These are phyloP conservation scores for Corymbia calophylla DNA, from an alignment of 441 rosid species.

Conservation along the genomic window DNA sequence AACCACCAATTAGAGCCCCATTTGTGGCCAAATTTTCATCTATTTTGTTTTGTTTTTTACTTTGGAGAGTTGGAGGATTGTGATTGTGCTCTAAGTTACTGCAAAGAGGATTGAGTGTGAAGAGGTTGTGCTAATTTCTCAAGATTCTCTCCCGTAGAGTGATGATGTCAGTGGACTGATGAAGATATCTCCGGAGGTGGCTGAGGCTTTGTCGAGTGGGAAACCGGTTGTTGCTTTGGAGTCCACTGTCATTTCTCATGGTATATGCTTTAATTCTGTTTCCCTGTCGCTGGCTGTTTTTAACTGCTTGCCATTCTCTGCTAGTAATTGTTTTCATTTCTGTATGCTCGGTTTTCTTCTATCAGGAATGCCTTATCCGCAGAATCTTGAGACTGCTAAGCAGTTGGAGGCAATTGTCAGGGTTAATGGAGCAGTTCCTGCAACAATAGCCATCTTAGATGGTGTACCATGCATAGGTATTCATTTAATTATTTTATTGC, in stretches of 20 bases:
- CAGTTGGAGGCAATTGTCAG: slow-evolving; percentile 75
- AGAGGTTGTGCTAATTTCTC: neutral
- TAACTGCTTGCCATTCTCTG: neutral
- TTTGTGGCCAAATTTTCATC: neutral
- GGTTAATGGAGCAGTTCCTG: slow-evolving; percentile 84
- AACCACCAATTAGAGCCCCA: neutral
- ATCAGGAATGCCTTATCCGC: slow-evolving; percentile 89
- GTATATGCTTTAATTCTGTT: neutral
- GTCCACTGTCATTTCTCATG: neutral
- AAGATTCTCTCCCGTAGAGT: neutral
- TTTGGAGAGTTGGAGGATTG: neutral
- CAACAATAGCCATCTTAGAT: slow-evolving; percentile 78
- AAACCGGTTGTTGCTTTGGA: neutral
- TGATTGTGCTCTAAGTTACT: neutral
- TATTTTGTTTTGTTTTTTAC: neutral
- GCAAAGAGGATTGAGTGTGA: neutral
- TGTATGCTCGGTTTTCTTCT: neutral
- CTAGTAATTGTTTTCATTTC: neutral
- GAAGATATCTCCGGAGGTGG: neutral
- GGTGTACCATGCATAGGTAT: slow-evolving; percentile 76
- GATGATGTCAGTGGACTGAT: neutral
- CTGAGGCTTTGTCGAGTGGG: neutral
- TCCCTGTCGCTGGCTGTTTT: neutral
- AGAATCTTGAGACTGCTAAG: slow-evolving; percentile 74
- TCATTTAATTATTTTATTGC: neutral